Evolutionary conservation across 441 rosid genomes (phyloP).

Genomic region (Manihot esculenta): DNA sequence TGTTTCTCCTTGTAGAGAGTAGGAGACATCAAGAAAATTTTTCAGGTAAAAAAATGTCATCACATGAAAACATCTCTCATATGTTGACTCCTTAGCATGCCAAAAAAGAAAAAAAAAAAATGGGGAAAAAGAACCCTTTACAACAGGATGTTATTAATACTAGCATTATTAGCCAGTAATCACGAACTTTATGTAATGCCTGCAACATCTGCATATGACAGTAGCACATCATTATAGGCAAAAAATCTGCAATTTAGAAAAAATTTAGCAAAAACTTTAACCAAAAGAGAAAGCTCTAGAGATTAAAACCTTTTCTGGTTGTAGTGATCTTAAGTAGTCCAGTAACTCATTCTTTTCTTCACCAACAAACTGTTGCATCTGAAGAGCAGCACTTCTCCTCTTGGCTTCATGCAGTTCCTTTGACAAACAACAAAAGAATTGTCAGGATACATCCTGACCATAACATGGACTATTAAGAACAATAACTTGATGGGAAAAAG

Average conservation of each 20-base stretch:
- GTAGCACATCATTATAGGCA: conserved; percentile 14
- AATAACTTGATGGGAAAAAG: too few relatives aligned
- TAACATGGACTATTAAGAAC: background rate
- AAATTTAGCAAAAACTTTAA: background rate
- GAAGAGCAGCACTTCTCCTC: conserved; percentile 89
- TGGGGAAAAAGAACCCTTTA: background rate
- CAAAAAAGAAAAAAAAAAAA: background rate
- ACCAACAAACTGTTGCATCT: conserved; percentile 97
- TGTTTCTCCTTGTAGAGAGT: background rate
- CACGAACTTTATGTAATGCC: conserved; percentile 9
- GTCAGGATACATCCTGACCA: conserved; percentile 16
- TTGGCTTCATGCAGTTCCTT: conserved; percentile 80
- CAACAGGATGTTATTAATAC: background rate
- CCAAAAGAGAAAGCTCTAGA: background rate
- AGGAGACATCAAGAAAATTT: background rate
- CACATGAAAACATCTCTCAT: background rate
- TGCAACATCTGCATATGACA: conserved; percentile 9
- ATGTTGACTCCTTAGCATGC: background rate
- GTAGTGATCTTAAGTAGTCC: conserved; percentile 86
- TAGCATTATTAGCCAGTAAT: conserved; percentile 1
- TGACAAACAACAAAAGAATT: conserved; percentile 21
- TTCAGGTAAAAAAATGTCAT: background rate
- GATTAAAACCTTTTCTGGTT: conserved; percentile 80
- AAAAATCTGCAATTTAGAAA: conserved; percentile 2
- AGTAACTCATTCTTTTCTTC: conserved; percentile 95